Conservation (phyloP, 2,329 filamentous ascomycete genomes). For the Mycosphaerelloides madeirae region DNA sequence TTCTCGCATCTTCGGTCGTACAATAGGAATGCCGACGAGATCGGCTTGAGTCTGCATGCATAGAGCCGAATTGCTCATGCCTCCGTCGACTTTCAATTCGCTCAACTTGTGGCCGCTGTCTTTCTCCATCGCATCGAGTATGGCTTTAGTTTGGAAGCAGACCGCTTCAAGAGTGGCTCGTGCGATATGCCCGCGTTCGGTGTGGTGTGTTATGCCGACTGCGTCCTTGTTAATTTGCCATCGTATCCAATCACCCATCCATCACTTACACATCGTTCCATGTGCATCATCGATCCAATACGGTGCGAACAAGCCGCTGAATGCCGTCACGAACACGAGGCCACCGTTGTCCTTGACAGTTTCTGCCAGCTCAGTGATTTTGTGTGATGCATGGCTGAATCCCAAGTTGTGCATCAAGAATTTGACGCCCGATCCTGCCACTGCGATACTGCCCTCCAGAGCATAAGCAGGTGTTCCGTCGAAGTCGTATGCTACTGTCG, state of each 20-base stretch:
- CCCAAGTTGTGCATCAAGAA: constrained; percentile 53
- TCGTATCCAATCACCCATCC: neutral
- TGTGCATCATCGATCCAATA: constrained; percentile 95
- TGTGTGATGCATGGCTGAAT: constrained; percentile 58
- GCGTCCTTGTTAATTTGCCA: neutral
- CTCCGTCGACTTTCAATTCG: constrained; percentile 77
- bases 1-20: constrained; percentile 83
- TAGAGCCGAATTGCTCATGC: constrained; percentile 81
- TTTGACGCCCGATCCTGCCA: constrained; percentile 69
- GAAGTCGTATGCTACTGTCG: constrained; percentile 85
- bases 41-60: constrained; percentile 91
- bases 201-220: constrained; percentile 55
- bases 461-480: constrained; percentile 68
- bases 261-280: constrained; percentile 68
- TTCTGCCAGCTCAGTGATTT: constrained; percentile 61
- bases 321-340: constrained; percentile 81
- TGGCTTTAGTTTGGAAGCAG: constrained; percentile 91
- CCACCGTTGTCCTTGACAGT: constrained; percentile 73
- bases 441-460: constrained; percentile 73
- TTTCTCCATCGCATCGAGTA: constrained; percentile 84
- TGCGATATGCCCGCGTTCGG: constrained; percentile 80
- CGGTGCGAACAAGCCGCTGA: constrained; percentile 83
- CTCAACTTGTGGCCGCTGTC: constrained; percentile 73
- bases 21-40: constrained; percentile 75
- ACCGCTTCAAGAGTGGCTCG: constrained; percentile 86